A percentile compares a stretch with the other conserved stretches of the same genome.
phyloP scores from a whole-genome alignment of 768 basidiomycete species.

The Mycena indigotica region DNA sequence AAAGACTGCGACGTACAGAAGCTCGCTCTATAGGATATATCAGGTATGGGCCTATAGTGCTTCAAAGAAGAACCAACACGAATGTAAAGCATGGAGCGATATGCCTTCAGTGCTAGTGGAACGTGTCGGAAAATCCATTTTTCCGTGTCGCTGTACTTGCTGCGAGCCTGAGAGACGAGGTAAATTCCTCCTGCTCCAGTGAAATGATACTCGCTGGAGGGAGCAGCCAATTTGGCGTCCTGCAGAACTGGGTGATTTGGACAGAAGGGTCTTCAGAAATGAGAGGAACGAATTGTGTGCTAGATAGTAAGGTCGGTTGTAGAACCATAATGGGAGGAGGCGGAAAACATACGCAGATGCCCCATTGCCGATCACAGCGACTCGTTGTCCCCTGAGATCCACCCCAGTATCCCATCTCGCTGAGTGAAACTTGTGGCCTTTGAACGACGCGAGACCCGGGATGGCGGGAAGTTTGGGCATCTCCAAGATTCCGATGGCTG shows the following conservation, averaged over 20 bases:
- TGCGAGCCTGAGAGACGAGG: constrained; percentile 22
- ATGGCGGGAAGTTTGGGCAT: constrained; percentile 41
- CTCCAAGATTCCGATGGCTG: constrained; percentile 53
- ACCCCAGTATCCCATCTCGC: constrained; percentile 48
- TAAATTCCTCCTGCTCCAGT: not conserved
- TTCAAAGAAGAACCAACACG: constrained; percentile 11
- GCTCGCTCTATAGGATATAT: constrained; percentile 7
- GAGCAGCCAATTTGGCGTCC: constrained; percentile 61
- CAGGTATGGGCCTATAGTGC: not conserved
- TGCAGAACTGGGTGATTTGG: constrained; percentile 57
- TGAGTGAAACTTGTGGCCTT: constrained; percentile 56
- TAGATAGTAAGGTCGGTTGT: constrained; percentile 23
- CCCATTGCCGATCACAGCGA: constrained; percentile 66
- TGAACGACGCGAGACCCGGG: constrained; percentile 41
- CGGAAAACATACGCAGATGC: constrained; percentile 47
- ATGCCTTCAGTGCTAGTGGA: constrained; percentile 37
- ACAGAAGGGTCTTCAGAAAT: constrained; percentile 53
- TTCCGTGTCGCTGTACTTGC: constrained; percentile 30
- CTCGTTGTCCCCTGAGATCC: constrained; percentile 45
- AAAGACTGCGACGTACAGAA: constrained; percentile 11
- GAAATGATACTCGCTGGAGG: constrained; percentile 45
- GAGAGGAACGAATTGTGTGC: constrained; percentile 62
- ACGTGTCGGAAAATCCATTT: constrained; percentile 47
- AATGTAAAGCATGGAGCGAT: constrained; percentile 28
- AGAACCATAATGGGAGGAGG: not conserved